phyloP scores from a whole-genome alignment of 2,329 filamentous ascomycete species.

The Diplocarpon mali region DNA sequence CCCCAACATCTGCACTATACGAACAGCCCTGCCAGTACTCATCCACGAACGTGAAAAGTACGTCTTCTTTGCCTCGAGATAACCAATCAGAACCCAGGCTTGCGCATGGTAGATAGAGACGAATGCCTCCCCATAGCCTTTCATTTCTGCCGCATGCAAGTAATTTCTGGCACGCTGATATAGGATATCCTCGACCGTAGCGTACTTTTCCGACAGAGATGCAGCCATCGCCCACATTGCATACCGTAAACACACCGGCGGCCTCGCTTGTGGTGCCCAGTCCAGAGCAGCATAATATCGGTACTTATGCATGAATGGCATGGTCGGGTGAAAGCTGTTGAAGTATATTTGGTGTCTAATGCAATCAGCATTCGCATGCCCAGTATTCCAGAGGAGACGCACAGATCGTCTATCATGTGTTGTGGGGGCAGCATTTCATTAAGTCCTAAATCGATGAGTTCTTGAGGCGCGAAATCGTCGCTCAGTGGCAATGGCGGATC shows the following conservation, averaged over 20 bases:
- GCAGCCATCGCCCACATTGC: conserved; percentile 79
- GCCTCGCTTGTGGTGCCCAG: conserved; percentile 58
- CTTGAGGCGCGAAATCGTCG: conserved; percentile 37
- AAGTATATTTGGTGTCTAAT: conserved; percentile 65
- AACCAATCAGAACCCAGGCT: conserved; percentile 62
- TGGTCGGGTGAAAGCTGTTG: conserved; percentile 55
- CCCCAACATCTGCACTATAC: conserved; percentile 74
- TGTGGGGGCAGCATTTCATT: conserved; percentile 71
- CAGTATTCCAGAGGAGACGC: conserved; percentile 26
- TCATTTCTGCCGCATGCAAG: conserved; percentile 74
- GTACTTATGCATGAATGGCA: conserved; percentile 68
- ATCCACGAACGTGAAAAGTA: conserved; percentile 79
- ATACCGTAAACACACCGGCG: conserved; percentile 75
- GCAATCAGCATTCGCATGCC: conserved; percentile 7
- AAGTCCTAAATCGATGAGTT: conserved; percentile 69
- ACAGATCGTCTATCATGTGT: conserved; percentile 77
- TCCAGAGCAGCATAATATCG: conserved; percentile 69
- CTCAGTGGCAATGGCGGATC: conserved; percentile 5
- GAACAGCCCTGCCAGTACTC: conserved; percentile 62
- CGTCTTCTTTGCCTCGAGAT: conserved; percentile 76
- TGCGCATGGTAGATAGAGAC: conserved; percentile 67
- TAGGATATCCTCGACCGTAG: conserved; percentile 61
- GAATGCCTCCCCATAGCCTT: conserved; percentile 65
- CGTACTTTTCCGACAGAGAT: conserved; percentile 60
- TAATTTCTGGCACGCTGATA: conserved; percentile 78